Conservation (phyloP, 257 asterid species). For the Thymus quinquecostatus region DNA sequence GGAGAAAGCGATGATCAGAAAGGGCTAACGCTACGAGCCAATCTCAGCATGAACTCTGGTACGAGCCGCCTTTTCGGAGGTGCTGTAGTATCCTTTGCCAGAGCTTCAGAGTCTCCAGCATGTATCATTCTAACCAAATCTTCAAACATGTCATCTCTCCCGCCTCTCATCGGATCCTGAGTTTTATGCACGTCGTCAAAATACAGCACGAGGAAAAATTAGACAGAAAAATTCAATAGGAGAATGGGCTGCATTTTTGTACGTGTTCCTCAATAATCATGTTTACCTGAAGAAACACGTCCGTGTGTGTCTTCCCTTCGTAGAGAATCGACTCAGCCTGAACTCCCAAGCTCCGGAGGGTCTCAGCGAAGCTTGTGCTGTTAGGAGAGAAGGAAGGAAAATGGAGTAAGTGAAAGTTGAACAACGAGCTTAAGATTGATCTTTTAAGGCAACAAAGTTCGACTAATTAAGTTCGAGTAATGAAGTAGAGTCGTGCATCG, state of each 20-base stretch:
- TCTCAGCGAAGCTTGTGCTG: conserved; percentile 82
- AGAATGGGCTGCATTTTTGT: background rate
- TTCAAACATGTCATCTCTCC: conserved; percentile 73
- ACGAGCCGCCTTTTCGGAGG: conserved; percentile 79
- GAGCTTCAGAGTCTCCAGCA: conserved; percentile 73
- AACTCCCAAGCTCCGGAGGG: conserved; percentile 72
- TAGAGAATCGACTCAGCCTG: conserved; percentile 76
- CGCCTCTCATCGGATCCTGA: conserved; percentile 99
- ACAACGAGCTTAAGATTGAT: background rate
- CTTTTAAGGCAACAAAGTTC: background rate
- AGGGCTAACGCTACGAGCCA: conserved; percentile 79
- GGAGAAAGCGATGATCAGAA: conserved; percentile 40
- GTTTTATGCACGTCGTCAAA: conserved; percentile 17
- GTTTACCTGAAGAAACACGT: conserved; percentile 86
- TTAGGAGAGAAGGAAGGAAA: background rate
- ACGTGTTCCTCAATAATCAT: background rate
- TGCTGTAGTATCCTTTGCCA: conserved; percentile 58
- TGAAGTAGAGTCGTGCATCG: conserved; percentile 7
- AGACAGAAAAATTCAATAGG: background rate
- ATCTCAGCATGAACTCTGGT: conserved; percentile 84
- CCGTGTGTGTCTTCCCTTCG: conserved; percentile 97
- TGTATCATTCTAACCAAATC: conserved; percentile 69
- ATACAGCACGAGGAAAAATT: background rate
- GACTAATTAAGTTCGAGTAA: background rate
- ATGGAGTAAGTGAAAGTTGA: background rate